Evolutionary conservation across 1,284 basidiomycete species (phyloP).

Genomic region (Tilletia indica): DNA sequence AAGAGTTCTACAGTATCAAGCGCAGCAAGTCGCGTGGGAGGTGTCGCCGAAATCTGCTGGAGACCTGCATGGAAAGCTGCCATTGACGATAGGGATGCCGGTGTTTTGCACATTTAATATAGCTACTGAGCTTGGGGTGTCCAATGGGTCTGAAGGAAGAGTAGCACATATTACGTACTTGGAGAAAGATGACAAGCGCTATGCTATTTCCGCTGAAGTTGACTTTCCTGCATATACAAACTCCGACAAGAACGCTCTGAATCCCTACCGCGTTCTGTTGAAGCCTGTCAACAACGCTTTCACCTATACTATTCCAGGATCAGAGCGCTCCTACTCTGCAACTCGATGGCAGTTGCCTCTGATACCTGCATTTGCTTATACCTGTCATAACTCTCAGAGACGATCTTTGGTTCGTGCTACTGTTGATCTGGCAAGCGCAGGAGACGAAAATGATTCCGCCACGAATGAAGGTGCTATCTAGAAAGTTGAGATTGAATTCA

Average conservation of each 20-base stretch:
- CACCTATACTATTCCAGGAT: slow-evolving; percentile 4
- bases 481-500: no score
- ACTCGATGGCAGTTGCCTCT: not conserved
- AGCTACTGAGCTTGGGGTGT: not conserved
- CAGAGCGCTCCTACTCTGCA: not conserved
- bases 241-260: not conserved
- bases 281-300: not conserved
- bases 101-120: not conserved
- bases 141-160: not conserved
- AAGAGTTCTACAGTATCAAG: not conserved
- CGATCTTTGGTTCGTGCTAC: not conserved
- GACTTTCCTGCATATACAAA: not conserved
- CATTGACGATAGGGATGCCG: not conserved
- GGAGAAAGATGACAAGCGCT: not conserved
- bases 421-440: not conserved
- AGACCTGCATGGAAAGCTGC: not conserved
- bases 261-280: not conserved
- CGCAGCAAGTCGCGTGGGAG: not conserved
- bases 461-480: no score
- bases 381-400: slow-evolving; percentile 1
- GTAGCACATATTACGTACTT: not conserved
- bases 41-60: not conserved
- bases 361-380: slow-evolving; percentile 4
- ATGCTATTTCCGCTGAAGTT: not conserved
- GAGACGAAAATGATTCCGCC: not conserved